Conservation (phyloP, 768 basidiomycete species). For the Agrocybe pediades region DNA sequence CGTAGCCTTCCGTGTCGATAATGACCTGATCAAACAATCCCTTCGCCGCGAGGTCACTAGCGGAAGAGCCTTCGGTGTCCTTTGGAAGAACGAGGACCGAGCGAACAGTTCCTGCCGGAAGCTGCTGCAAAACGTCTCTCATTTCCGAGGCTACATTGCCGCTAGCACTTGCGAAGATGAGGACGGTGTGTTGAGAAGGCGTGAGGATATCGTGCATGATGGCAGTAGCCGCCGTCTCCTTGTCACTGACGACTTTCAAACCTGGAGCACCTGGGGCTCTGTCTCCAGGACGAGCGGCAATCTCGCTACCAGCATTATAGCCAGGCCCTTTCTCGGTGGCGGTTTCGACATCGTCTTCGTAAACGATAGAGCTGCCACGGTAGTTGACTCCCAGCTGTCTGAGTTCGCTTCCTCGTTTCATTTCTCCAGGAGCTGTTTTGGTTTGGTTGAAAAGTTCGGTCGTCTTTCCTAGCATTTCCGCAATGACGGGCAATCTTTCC, state of each 20-base stretch:
- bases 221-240: background rate
- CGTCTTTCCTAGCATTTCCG: slow-evolving; percentile 34
- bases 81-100: slow-evolving; percentile 2
- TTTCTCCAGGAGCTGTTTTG: slow-evolving; percentile 6
- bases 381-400: slow-evolving; percentile 54
- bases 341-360: slow-evolving; percentile 31
- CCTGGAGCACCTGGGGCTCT: slow-evolving; percentile 46
- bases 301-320: slow-evolving; percentile 28
- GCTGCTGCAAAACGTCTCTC: background rate
- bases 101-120: background rate
- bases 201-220: slow-evolving; percentile 29
- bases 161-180: slow-evolving; percentile 26
- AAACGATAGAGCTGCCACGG: slow-evolving; percentile 46
- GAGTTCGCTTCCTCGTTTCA: slow-evolving; percentile 22
- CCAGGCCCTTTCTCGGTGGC: slow-evolving; percentile 10
- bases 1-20: slow-evolving; percentile 27
- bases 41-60: too few relatives aligned
- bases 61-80: background rate
- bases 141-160: background rate
- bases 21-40: slow-evolving; percentile 1
- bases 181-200: slow-evolving; percentile 32
- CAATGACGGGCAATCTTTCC: slow-evolving; percentile 38
- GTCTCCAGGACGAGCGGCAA: slow-evolving; percentile 39
- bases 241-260: slow-evolving; percentile 5
- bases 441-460: slow-evolving; percentile 19